Percentiles rank a stretch among this genome's conserved stretches.
Evolutionary conservation across 495 filamentous ascomycete genomes (phyloP).

Genomic region (Talaromyces stipitatus): DNA sequence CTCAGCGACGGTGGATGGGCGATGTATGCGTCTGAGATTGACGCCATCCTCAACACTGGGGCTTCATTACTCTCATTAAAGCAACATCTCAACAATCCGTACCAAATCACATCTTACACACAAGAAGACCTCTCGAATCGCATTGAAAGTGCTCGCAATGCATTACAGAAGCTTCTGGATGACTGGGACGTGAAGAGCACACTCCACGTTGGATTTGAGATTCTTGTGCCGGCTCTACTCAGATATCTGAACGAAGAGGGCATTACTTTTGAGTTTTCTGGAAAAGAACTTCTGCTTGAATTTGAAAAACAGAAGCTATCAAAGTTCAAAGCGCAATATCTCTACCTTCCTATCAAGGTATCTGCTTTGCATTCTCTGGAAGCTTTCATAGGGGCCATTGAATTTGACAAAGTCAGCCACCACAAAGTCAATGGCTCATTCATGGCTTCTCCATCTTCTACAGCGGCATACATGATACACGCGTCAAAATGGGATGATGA

Average conservation of each 20-base stretch:
- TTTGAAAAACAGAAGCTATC: slow-evolving; percentile 15
- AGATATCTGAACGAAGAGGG: slow-evolving; percentile 13
- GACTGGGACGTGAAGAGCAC: slow-evolving; percentile 10
- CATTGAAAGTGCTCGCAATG: not conserved
- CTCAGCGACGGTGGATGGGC: slow-evolving; percentile 9
- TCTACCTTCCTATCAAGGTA: slow-evolving; percentile 21
- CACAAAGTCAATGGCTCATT: slow-evolving; percentile 35
- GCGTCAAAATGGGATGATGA: slow-evolving; percentile 30
- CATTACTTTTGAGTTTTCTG: slow-evolving; percentile 18
- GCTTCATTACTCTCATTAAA: slow-evolving; percentile 10
- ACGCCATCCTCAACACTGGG: slow-evolving; percentile 13
- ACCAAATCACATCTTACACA: not conserved
- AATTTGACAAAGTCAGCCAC: slow-evolving; percentile 37
- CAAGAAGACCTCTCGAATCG: not conserved
- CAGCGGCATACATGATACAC: slow-evolving; percentile 38
- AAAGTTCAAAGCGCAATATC: slow-evolving; percentile 15
- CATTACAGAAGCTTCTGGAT: not conserved
- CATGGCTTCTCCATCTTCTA: slow-evolving; percentile 43
- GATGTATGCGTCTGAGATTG: slow-evolving; percentile 5
- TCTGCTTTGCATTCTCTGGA: slow-evolving; percentile 40
- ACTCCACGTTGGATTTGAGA: slow-evolving; percentile 28
- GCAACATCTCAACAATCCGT: not conserved
- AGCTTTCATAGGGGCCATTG: slow-evolving; percentile 34
- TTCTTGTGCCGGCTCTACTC: slow-evolving; percentile 27
- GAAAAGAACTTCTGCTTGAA: slow-evolving; percentile 11